A percentile compares a stretch with the other conserved stretches of the same genome.
Conservation (phyloP, 257 asterid genomes). For the Forsythia suspensa region DNA sequence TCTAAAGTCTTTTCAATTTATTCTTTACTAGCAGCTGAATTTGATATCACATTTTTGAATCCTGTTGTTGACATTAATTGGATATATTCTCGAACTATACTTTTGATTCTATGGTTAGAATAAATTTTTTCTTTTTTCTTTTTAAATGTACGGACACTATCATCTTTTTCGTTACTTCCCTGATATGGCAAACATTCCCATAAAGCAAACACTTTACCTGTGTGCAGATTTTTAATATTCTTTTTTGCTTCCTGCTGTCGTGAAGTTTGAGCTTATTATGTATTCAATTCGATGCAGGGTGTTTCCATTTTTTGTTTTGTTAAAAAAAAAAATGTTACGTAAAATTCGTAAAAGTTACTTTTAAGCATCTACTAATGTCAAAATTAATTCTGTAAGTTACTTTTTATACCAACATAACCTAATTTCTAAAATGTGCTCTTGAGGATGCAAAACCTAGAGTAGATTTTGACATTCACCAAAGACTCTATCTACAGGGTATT, state of each 20-base stretch:
- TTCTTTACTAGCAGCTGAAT: slow-evolving; percentile 35
- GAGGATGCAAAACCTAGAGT: no score
- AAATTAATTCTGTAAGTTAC: no score
- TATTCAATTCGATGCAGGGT: not conserved
- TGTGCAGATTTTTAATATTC: no score
- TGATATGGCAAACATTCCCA: not conserved
- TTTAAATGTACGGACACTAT: not conserved
- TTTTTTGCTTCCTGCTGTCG: no score
- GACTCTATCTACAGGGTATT: no score
- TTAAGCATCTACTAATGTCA: no score
- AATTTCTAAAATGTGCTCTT: no score
- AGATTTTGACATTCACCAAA: no score
- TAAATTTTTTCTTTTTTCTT: not conserved
- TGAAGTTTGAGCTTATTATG: not conserved
- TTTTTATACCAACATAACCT: no score
- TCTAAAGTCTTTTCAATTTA: slow-evolving; percentile 21
- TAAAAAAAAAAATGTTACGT: no score
- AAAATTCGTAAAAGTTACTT: no score
- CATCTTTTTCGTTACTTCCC: not conserved
- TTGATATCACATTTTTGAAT: slow-evolving; percentile 21
- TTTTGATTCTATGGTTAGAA: not conserved
- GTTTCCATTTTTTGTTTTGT: no score
- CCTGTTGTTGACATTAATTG: not conserved
- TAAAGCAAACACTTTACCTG: not conserved
- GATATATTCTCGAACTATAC: not conserved